Evolutionary conservation across 352 stramenopile species (phyloP).

Genomic region (Phytophthora pisi): DNA sequence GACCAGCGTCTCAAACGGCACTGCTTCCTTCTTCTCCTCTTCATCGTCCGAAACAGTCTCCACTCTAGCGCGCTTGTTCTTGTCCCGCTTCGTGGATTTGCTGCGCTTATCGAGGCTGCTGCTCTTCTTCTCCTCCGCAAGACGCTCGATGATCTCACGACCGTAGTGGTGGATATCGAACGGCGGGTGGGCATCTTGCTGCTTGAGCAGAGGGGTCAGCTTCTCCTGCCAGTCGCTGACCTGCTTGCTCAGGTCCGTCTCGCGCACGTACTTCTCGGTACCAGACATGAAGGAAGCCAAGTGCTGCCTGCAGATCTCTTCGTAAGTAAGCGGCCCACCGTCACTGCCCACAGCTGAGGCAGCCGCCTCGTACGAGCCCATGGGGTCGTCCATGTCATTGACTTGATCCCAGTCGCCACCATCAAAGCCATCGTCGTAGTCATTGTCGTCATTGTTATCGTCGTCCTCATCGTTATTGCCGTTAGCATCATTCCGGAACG

Average conservation of each 20-base stretch:
- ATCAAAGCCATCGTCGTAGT: constrained; percentile 37
- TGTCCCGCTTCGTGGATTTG: constrained; percentile 21
- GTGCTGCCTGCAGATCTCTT: constrained; percentile 79
- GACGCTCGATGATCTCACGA: constrained; percentile 57
- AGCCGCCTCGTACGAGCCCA: constrained; percentile 21
- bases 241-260: constrained; percentile 69
- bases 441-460: constrained; percentile 42
- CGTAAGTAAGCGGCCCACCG: constrained; percentile 54
- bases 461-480: constrained; percentile 36
- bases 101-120: constrained; percentile 29
- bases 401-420: constrained; percentile 40
- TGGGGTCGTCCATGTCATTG: constrained; percentile 31
- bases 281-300: constrained; percentile 83
- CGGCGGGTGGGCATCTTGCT: constrained; percentile 64
- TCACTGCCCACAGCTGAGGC: constrained; percentile 4
- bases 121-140: constrained; percentile 48
- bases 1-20: constrained; percentile 69
- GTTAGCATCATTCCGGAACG: constrained; percentile 38
- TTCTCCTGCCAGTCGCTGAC: constrained; percentile 83
- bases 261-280: constrained; percentile 79
- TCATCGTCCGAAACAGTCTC: constrained; percentile 24
- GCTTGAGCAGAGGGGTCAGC: constrained; percentile 68
- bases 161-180: constrained; percentile 84
- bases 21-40: constrained; percentile 12
- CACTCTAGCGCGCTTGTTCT: constrained; percentile 38